phyloP scores from a whole-genome alignment of 148 eudicot genomes.

The Dysphania ambrosioides region DNA sequence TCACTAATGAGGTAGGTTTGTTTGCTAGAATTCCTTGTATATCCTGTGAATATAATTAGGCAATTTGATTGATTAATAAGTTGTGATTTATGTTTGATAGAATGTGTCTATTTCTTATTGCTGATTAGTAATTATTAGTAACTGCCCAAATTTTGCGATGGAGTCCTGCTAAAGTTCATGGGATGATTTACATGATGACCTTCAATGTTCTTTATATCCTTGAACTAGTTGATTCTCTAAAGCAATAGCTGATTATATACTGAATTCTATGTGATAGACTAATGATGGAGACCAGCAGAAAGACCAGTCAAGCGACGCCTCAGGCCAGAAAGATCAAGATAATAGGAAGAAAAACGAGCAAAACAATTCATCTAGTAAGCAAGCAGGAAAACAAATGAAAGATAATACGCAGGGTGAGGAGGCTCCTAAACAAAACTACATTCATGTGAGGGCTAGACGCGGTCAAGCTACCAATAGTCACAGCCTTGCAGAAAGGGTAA shows the following conservation, averaged over 20 bases:
- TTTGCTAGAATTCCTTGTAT: not conserved
- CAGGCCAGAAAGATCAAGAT: constrained; percentile 50
- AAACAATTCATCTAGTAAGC: constrained; percentile 44
- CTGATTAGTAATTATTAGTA: not conserved
- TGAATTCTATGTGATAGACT: constrained; percentile 39
- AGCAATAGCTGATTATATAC: constrained; percentile 15
- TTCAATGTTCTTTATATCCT: not conserved
- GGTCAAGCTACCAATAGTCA: constrained; percentile 99
- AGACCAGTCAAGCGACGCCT: constrained; percentile 46
- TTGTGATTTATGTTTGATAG: not conserved
- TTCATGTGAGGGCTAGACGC: constrained; percentile 90
- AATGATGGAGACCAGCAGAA: constrained; percentile 43
- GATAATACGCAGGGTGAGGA: constrained; percentile 55
- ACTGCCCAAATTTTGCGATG: not conserved
- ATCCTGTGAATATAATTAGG: not conserved
- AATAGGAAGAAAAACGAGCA: constrained; percentile 53
- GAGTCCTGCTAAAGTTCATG: not conserved
- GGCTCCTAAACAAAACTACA: constrained; percentile 60
- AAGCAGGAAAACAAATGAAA: constrained; percentile 59
- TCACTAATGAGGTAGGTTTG: constrained; percentile 48
- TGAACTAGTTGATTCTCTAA: constrained; percentile 6
- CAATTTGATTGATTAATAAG: constrained; percentile 10
- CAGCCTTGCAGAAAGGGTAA: constrained; percentile 97
- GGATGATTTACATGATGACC: not conserved
- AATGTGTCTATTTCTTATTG: not conserved